Conservation (phyloP, 2,329 filamentous ascomycete genomes). For the Ophiostoma piceae region DNA sequence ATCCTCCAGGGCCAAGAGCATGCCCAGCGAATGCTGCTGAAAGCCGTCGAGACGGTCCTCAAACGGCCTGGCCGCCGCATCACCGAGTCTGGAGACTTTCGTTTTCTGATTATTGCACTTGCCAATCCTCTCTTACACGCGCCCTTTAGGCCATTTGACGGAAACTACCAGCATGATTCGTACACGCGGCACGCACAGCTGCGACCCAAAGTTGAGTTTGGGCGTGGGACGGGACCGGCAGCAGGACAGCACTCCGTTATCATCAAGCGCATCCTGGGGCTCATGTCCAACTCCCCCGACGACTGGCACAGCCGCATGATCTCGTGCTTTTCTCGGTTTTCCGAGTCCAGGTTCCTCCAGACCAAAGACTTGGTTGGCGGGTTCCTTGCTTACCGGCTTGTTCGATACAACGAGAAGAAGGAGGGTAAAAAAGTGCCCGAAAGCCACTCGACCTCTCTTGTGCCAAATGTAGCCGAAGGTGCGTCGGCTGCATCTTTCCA, state of each 20-base stretch:
- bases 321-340: conserved; percentile 69
- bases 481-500: conserved; percentile 66
- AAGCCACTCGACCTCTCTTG: conserved; percentile 60
- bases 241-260: conserved; percentile 73
- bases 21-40: conserved; percentile 64
- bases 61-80: conserved; percentile 72
- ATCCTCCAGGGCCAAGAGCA: conserved; percentile 59
- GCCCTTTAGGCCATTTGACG: conserved; percentile 38
- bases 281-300: conserved; percentile 69
- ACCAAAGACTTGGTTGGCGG: conserved; percentile 71
- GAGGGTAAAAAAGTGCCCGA: conserved; percentile 46
- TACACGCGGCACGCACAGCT: conserved; percentile 20
- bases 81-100: conserved; percentile 61
- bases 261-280: conserved; percentile 75
- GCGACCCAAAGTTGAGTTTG: conserved; percentile 9
- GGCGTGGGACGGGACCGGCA: conserved; percentile 39
- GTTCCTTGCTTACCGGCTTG: conserved; percentile 76
- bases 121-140: conserved; percentile 70
- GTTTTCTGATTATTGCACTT: conserved; percentile 73
- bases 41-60: conserved; percentile 70
- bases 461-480: conserved; percentile 66
- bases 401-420: conserved; percentile 64
- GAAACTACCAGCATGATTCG: conserved; percentile 34
- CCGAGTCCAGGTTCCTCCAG: conserved; percentile 61
- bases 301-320: conserved; percentile 73